Percentiles rank a stretch among this genome's conserved stretches.
Conservation (phyloP, 2,329 filamentous ascomycete genomes). For the Xenoacremonium recifei region DNA sequence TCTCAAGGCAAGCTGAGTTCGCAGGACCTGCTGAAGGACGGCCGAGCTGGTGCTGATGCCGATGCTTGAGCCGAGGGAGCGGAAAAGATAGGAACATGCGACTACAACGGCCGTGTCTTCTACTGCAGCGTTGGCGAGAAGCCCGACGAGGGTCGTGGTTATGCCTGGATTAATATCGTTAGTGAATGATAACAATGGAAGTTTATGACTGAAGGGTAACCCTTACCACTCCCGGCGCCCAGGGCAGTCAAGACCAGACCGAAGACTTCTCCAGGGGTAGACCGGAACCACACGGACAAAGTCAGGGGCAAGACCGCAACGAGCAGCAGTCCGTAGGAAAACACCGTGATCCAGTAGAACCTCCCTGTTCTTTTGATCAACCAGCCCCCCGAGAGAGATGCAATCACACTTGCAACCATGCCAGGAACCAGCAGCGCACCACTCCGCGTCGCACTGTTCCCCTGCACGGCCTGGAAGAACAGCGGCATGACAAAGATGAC, state of each 20-base stretch:
- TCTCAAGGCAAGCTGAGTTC: conserved; percentile 51
- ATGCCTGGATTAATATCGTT: conserved; percentile 46
- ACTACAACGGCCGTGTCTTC: conserved; percentile 73
- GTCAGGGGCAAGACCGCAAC: conserved; percentile 55
- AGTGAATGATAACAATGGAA: not conserved
- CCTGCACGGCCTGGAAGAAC: conserved; percentile 72
- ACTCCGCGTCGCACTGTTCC: conserved; percentile 60
- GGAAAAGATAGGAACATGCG: conserved; percentile 79
- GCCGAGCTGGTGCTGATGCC: conserved; percentile 71
- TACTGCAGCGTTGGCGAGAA: conserved; percentile 66
- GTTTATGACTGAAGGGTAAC: conserved; percentile 7
- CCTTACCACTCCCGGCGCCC: conserved; percentile 36
- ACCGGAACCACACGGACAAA: conserved; percentile 49
- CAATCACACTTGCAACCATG: conserved; percentile 60
- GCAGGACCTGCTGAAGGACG: conserved; percentile 67
- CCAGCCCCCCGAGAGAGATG: conserved; percentile 63
- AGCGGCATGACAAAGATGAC: conserved; percentile 72
- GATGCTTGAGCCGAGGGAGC: conserved; percentile 73
- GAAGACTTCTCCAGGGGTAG: conserved; percentile 50
- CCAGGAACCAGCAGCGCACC: conserved; percentile 66
- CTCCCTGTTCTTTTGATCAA: conserved; percentile 69
- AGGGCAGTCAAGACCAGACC: conserved; percentile 52
- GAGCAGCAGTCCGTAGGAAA: conserved; percentile 52
- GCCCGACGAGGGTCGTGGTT: conserved; percentile 68
- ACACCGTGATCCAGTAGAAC: conserved; percentile 68